Base-by-base conservation (phyloP, 768 basidiomycete genomes). In the Serendipita vermifera region DNA sequence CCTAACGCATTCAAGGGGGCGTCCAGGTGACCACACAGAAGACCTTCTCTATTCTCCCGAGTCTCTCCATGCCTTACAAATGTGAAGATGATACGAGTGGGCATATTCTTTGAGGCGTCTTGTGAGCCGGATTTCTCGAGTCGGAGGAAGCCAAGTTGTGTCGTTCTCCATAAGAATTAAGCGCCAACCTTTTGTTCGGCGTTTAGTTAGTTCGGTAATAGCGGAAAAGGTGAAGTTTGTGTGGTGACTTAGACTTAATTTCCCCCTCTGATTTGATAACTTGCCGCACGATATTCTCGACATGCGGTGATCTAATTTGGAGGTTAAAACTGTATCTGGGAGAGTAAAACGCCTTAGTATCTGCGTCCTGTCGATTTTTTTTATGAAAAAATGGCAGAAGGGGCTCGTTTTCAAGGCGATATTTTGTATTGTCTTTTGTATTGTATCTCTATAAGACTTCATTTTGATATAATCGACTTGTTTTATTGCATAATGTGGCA, bases 321-420 rank as follows among this genome's bases (percentile, higher is more conserved):
- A 51, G 46, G 46, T 51, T n/a, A n/a, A n/a, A 51, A n/a, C 27
- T 20, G 46, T 51, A 51, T 51, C 26, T 51, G 46, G 46, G 46
- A 51, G 46, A 51, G 2, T n/a, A n/a, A n/a, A 51, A 31, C 32
- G 46, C 46, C 27, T 31, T 51, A 31, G 20, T 51, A 51, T 51
- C 46, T 51, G 46, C 27, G 17, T 31, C 46, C 46, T 51, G 46
- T 51, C 46, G 2, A 26, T 20, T 15, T 26, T 51, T 51, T 51
- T 20, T 29, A 22, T n/a, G n/a, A n/a, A n/a, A n/a, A n/a, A n/a
- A 41, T 2, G 46, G 46, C 46, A 51, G 46, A 20, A n/a, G 46
- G 46, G n/a, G 46, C 46, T 51, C 46, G 46, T 51, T 51, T 51
- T 20, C 46, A 3, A n/a, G 27, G 46, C 46, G 29, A 51, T 29